A percentile compares a stretch with the other conserved stretches of the same genome.
These are phyloP conservation scores for Graphiopsis chlorocephala DNA, from an alignment of 2,329 filamentous ascomycete species.

Conservation along the genomic window DNA sequence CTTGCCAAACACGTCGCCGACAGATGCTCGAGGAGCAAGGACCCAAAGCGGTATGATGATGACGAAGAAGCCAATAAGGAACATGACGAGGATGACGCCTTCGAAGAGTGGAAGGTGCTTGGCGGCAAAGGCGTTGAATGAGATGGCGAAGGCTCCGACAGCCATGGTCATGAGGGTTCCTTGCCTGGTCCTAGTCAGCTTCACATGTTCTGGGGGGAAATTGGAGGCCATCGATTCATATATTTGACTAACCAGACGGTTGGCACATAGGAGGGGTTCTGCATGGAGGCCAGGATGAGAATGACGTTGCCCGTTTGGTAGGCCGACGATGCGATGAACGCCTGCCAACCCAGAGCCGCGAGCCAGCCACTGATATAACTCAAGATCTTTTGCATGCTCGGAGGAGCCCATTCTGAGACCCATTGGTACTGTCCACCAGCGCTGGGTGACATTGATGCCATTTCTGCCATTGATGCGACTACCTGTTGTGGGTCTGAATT, in stretches of 20 bases:
- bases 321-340: constrained; percentile 31
- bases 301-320: constrained; percentile 22
- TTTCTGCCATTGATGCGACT: constrained; percentile 30
- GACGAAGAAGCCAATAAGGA: constrained; percentile 33
- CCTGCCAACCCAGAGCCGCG: constrained; percentile 38
- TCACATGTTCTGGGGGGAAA: not conserved
- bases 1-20: constrained; percentile 26
- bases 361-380: constrained; percentile 44
- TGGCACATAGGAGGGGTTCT: constrained; percentile 35
- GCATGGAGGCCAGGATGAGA: constrained; percentile 39
- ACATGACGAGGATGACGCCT: constrained; percentile 28
- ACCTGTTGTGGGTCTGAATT: constrained; percentile 18
- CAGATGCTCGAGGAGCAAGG: constrained; percentile 25
- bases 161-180: constrained; percentile 43
- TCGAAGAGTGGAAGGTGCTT: constrained; percentile 30
- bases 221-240: not conserved
- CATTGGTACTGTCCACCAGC: constrained; percentile 24
- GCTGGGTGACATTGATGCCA: constrained; percentile 32
- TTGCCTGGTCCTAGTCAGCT: constrained; percentile 30
- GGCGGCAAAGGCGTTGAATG: constrained; percentile 30
- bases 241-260: constrained; percentile 1
- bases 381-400: constrained; percentile 38
- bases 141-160: constrained; percentile 22
- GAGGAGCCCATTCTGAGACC: constrained; percentile 42
- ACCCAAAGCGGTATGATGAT: constrained; percentile 33